Conservation (phyloP, 2,329 filamentous ascomycete species). For the Diaporthe nobilis region DNA sequence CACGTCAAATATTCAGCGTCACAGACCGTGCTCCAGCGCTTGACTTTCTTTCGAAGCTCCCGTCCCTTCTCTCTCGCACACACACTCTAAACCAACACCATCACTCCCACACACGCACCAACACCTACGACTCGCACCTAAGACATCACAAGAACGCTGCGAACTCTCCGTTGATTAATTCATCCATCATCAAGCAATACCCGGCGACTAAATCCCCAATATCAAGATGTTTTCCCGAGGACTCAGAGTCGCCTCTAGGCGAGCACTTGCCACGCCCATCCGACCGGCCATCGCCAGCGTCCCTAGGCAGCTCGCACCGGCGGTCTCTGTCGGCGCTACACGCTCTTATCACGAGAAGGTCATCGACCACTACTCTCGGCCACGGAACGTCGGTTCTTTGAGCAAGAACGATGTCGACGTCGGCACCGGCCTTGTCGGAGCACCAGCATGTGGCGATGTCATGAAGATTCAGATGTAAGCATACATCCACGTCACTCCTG, state of each 20-base stretch:
- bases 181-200: background rate
- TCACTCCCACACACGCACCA: slow-evolving; percentile 7
- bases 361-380: slow-evolving; percentile 78
- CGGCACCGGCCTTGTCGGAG: slow-evolving; percentile 91
- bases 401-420: slow-evolving; percentile 85
- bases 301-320: slow-evolving; percentile 58
- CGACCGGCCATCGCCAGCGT: slow-evolving; percentile 54
- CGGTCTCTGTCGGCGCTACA: slow-evolving; percentile 56
- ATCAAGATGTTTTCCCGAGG: slow-evolving; percentile 63
- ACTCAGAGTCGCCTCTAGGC: slow-evolving; percentile 59
- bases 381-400: slow-evolving; percentile 70
- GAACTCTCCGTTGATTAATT: slow-evolving; percentile 2
- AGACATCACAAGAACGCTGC: slow-evolving; percentile 7
- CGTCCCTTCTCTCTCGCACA: slow-evolving; percentile 7
- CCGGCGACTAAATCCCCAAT: background rate
- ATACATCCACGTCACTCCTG: slow-evolving; percentile 77
- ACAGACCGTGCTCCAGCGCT: slow-evolving; percentile 19
- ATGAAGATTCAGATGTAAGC: slow-evolving; percentile 95
- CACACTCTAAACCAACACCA: slow-evolving; percentile 8
- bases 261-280: slow-evolving; percentile 58
- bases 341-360: slow-evolving; percentile 71
- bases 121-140: slow-evolving; percentile 10
- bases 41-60: slow-evolving; percentile 10
- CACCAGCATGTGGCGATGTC: slow-evolving; percentile 92
- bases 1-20: slow-evolving; percentile 38